phyloP scores from a whole-genome alignment of 352 stramenopile genomes.

The Pythium grandisporangium region DNA sequence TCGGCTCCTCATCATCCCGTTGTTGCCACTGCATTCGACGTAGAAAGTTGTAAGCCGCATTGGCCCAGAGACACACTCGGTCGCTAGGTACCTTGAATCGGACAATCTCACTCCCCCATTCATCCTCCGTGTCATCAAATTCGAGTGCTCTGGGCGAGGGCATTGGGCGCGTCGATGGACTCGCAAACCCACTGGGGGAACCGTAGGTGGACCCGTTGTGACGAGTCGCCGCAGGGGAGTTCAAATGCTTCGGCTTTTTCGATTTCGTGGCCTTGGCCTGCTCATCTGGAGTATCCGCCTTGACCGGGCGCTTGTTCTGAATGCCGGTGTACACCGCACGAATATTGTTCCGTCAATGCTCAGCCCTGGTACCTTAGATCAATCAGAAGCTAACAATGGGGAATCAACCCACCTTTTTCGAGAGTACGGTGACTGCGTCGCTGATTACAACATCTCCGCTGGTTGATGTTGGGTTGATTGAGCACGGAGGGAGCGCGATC shows the following conservation, averaged over 20 bases:
- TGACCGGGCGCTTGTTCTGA: conserved; percentile 62
- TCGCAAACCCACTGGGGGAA: too few species aligned
- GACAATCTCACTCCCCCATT: conserved; percentile 17
- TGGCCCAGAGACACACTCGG: conserved; percentile 54
- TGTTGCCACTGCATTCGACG: conserved; percentile 57
- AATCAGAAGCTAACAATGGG: too few species aligned
- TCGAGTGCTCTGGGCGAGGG: too few species aligned
- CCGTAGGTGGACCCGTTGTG: too few species aligned
- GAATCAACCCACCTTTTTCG: conserved; percentile 42
- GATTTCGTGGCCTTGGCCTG: conserved; percentile 16
- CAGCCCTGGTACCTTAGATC: too few species aligned
- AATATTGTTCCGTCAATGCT: too few species aligned
- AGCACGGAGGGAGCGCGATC: conserved; percentile 35
- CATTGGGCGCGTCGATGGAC: too few species aligned
- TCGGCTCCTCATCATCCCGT: conserved; percentile 6
- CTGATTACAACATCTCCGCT: conserved; percentile 21
- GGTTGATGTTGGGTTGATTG: conserved; percentile 4
- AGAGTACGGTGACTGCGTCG: conserved; percentile 47
- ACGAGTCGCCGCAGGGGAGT: too few species aligned
- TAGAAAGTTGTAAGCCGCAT: conserved; percentile 66
- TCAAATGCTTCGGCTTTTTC: conserved; percentile 38
- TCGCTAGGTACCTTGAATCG: conserved; percentile 45
- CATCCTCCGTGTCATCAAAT: conserved; percentile 13
- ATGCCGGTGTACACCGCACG: too few species aligned
- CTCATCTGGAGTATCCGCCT: conserved; percentile 24